Conservation (phyloP, 306 rosid species). For the Lathyrus sativus region DNA sequence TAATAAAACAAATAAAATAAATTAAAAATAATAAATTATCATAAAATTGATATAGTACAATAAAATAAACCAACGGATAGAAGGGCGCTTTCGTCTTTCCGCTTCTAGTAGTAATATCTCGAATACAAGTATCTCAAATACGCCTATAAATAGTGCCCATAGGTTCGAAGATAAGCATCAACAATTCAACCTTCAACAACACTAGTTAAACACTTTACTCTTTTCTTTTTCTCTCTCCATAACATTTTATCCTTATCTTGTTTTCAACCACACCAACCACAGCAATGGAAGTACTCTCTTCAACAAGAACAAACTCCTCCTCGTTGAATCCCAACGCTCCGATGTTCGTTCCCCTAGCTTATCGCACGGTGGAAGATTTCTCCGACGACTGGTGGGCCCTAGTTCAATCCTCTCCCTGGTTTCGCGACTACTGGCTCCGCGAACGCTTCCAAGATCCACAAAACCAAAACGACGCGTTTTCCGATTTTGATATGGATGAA, state of each 20-base stretch:
- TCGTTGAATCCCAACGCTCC: conserved; percentile 88
- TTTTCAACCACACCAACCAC: not conserved
- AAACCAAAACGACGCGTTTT: conserved; percentile 24
- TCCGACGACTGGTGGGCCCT: conserved; percentile 88
- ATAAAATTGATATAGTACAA: too few relatives aligned
- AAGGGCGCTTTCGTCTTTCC: too few relatives aligned
- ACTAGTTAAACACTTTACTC: not conserved
- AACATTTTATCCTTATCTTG: not conserved
- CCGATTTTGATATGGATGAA: conserved; percentile 49
- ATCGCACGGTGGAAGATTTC: conserved; percentile 85
- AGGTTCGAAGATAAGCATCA: conserved; percentile 22
- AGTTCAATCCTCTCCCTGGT: conserved; percentile 77
- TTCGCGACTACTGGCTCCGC: conserved; percentile 89
- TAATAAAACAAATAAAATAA: too few relatives aligned
- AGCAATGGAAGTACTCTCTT: conserved; percentile 37
- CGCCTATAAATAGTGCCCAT: conserved; percentile 24
- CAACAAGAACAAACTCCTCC: not conserved
- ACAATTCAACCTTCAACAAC: not conserved
- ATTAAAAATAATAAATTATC: too few relatives aligned
- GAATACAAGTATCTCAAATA: too few relatives aligned
- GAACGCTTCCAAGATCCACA: conserved; percentile 87
- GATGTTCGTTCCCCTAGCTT: conserved; percentile 73
- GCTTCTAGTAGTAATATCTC: too few relatives aligned
- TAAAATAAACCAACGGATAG: too few relatives aligned
- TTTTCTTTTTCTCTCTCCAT: not conserved